Conservation (phyloP, 306 rosid species). For the Fragaria vesca region DNA sequence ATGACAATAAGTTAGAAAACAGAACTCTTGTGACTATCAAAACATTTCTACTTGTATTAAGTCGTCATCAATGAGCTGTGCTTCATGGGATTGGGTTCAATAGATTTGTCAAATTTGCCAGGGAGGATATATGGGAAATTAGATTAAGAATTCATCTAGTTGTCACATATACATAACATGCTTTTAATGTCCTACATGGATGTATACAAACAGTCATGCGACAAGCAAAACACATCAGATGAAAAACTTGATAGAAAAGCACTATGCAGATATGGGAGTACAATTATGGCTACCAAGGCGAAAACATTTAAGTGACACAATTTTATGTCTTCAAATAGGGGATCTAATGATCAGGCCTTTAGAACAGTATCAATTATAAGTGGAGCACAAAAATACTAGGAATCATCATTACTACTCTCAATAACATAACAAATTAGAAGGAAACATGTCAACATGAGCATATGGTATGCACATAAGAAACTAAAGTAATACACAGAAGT, state of each 20-base stretch:
- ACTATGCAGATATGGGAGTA: not conserved
- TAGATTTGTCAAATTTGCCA: not conserved
- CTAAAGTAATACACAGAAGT: conserved; percentile 12
- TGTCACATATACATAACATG: not conserved
- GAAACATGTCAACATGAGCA: conserved; percentile 19
- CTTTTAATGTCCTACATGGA: not conserved
- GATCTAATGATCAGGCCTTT: not conserved
- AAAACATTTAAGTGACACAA: not conserved
- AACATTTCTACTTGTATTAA: not conserved
- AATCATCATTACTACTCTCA: conserved; percentile 11
- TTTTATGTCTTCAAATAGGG: not conserved
- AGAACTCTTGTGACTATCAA: no score
- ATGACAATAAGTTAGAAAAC: no score
- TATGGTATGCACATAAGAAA: conserved; percentile 31
- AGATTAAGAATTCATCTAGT: not conserved
- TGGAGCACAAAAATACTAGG: not conserved
- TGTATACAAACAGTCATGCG: not conserved
- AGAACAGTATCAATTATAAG: not conserved
- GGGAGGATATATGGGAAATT: not conserved
- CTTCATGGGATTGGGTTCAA: not conserved
- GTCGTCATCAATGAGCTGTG: not conserved
- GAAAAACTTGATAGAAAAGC: not conserved
- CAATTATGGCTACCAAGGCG: not conserved
- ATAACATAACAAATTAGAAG: conserved; percentile 2
- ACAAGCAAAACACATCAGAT: not conserved